Evolutionary conservation across 2,329 filamentous ascomycete species (phyloP), one percentile per base, ranked within the genome.

Genomic region (Talaromyces sp.): DNA sequence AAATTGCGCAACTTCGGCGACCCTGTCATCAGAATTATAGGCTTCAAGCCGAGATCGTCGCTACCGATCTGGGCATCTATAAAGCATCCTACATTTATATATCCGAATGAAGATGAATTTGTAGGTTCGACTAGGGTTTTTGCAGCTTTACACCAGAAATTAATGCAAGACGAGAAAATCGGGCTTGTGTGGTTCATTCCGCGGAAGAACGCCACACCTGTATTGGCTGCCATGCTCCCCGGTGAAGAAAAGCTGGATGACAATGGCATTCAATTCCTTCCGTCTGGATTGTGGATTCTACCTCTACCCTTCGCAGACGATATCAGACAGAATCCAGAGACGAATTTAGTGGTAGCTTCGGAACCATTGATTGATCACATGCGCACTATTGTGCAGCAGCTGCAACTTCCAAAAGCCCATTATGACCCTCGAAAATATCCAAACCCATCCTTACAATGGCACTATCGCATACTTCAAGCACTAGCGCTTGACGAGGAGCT

Each of bases 101-200:
- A 96, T 71, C 95, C 95, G 0, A 95, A 89, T 18, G 95, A 99
- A 76, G 88, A 92, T 66, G 89, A 91, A 65, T 96, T 88, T 69
- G 84, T 97, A 28, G 95, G 95, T 21, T 98, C 93, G 1, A 96
- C 92, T 0, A 88, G 95, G 7, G 92, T 96, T 2, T 99, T 98
- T 73, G 88, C 93, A 2, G 92, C 95, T 0, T 79, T 99, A 23
- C 92, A 96, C 79, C 88, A 92, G 70, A 98, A 96, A 72, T 82
- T 99, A 1, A 77, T 93, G 4, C 86, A 86, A 61, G 86, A 89
- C 56, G 82, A 92, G 58, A 96, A 93, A 71, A 85, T 97, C 70
- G 95, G 86, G 1, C 78, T 99, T 9, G 91, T 90, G 0, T 99
- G 95, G 95, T 95, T 91, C 70, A 87, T 98, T 56, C 83, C 92